Base-by-base conservation (phyloP, 805 yeast genomes). In the Myxozyma mucilagina region DNA sequence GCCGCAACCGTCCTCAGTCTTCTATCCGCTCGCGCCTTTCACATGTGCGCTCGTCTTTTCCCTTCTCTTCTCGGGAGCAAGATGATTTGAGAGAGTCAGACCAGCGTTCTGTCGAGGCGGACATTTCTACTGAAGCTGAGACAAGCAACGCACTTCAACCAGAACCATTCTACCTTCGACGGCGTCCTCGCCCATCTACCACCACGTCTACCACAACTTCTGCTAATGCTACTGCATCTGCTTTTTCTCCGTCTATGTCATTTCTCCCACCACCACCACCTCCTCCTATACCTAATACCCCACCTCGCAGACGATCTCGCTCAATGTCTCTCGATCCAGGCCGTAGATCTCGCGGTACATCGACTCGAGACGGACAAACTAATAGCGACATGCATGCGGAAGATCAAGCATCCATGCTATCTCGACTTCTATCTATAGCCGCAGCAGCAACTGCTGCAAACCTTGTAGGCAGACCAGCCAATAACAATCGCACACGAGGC, bases 381-480 rank as follows among this genome's bases (percentile, higher is more conserved):
- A 16, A 8, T 41, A 20, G 32, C 54, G 29, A 43, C 16, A 13
- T 48, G 43, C 47, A 20, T 16, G 71, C 61, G 13, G 75, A 73
- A 51, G 70, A 68, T 50, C 83, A 79, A 59, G 73, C 79, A 1
- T 74, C 76, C 14, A 75, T 79, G 74, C 70, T 79, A 5, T 76
- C 82, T 1, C 69, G 81, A 39, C 66, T 79, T 18, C 64, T 79
- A 35, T 79, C 80, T 18, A 68, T 78, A 20, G 82, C 82, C 0
- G 80, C 83, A 0, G 73, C 76, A 0, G 78, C 81, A 1, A 79
- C 83, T 0, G 79, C 80, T 1, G 66, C 70, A 1, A 74, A 79
- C 5, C 62, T 80, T 16, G 72, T 79, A 48, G 80, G 36, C 10
- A 49, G 47, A 39, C 39, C 54, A 7, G 48, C 48, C 10, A 31